Evolutionary conservation across 2,329 filamentous ascomycete species (phyloP).

Genomic region (Botrytis galanthina): DNA sequence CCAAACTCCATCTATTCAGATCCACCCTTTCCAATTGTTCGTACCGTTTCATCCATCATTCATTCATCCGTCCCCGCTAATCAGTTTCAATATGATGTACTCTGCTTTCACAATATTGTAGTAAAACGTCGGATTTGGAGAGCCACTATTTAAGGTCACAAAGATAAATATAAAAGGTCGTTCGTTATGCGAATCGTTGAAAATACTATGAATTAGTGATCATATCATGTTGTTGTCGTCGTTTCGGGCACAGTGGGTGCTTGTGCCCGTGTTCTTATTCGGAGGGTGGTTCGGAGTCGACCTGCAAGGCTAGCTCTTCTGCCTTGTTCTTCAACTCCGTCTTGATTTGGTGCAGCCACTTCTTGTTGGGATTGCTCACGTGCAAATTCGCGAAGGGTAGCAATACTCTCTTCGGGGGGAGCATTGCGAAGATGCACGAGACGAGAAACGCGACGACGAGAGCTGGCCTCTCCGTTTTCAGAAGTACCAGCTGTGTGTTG

Average conservation of each 20-base stretch:
- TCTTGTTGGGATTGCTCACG: constrained; percentile 40
- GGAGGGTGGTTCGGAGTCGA: constrained; percentile 34
- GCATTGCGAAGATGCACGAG: constrained; percentile 57
- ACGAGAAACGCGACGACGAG: constrained; percentile 48
- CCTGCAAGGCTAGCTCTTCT: constrained; percentile 34
- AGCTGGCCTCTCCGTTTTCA: constrained; percentile 39
- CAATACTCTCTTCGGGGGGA: constrained; percentile 61
- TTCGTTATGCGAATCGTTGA: neutral
- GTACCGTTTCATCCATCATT: constrained; percentile 1
- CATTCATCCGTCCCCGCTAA: neutral
- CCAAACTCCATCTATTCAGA: constrained; percentile 14
- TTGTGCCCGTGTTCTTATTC: constrained; percentile 34
- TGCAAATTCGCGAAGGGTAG: constrained; percentile 50
- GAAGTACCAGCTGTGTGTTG: constrained; percentile 41
- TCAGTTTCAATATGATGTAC: neutral
- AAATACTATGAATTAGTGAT: neutral
- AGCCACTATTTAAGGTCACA: neutral
- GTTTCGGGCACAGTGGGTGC: neutral
- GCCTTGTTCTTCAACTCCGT: constrained; percentile 29
- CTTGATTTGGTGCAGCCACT: constrained; percentile 19
- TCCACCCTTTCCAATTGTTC: constrained; percentile 9
- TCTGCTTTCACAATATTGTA: neutral
- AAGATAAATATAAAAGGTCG: neutral
- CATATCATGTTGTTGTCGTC: neutral
- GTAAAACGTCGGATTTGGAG: neutral